Evolutionary conservation across 1,284 basidiomycete species (phyloP).

Genomic region (Cronartium ribicola): DNA sequence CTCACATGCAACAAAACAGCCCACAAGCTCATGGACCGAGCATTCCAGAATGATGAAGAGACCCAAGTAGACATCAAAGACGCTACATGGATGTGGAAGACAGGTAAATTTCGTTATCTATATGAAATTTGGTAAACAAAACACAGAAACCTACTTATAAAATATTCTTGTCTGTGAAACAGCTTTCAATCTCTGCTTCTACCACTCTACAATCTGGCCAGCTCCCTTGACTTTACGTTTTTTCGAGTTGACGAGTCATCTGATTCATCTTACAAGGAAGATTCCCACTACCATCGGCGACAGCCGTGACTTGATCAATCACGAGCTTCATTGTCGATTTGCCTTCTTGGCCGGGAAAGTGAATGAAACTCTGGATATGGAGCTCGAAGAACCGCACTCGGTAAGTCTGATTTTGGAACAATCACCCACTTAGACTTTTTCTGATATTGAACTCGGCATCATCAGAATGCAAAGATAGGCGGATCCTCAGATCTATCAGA

Average conservation of each 20-base stretch:
- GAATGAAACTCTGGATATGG: conserved; percentile 16
- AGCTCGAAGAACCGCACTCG: conserved; percentile 3
- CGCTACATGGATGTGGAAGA: conserved; percentile 42
- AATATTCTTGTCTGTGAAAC: background rate
- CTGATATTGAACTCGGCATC: background rate
- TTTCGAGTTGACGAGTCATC: conserved; percentile 38
- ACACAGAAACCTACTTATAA: background rate
- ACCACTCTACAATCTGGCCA: conserved; percentile 35
- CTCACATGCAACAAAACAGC: too few species aligned
- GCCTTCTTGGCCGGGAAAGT: conserved; percentile 30
- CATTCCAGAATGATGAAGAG: too few species aligned
- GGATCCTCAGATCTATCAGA: background rate
- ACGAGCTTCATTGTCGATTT: conserved; percentile 41
- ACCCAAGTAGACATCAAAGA: conserved; percentile 16
- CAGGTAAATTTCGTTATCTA: conserved; percentile 6
- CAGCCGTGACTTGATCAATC: conserved; percentile 13
- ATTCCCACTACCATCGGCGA: conserved; percentile 33
- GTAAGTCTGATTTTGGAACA: conserved; percentile 13
- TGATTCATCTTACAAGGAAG: conserved; percentile 33
- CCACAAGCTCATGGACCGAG: too few species aligned
- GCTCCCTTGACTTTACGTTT: conserved; percentile 19
- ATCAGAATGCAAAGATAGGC: background rate
- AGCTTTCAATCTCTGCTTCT: conserved; percentile 39
- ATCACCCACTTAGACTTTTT: background rate
- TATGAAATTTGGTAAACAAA: background rate